Percentiles rank a stretch among this genome's conserved stretches.
Conservation (phyloP, 805 yeast species). For the Suhomyces emberorum region DNA sequence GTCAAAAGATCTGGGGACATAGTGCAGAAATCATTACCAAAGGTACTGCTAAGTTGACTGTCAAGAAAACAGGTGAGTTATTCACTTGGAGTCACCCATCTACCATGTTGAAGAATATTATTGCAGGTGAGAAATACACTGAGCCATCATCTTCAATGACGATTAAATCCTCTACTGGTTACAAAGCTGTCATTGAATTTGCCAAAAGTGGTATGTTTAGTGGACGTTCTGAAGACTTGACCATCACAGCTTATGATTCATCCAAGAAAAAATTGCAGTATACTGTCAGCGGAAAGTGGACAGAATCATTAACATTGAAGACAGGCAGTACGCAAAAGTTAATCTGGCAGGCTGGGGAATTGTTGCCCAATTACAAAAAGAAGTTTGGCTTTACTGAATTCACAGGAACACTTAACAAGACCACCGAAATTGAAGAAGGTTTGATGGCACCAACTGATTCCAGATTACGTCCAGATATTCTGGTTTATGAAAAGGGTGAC, state of each 20-base stretch:
- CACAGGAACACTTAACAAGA: constrained; percentile 77
- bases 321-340: constrained; percentile 38
- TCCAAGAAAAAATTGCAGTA: constrained; percentile 37
- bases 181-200: constrained; percentile 67
- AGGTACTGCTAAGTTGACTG: constrained; percentile 61
- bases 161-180: constrained; percentile 65
- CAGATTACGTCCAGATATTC: constrained; percentile 83
- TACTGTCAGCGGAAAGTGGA: constrained; percentile 78
- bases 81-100: constrained; percentile 83
- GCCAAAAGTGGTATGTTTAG: constrained; percentile 83
- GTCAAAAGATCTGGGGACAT: constrained; percentile 94
- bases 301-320: constrained; percentile 53
- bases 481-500: constrained; percentile 64
- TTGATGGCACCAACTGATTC: constrained; percentile 82
- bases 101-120: constrained; percentile 75
- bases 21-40: constrained; percentile 76
- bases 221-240: constrained; percentile 68
- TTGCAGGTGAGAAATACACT: constrained; percentile 92
- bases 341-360: constrained; percentile 70
- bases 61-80: constrained; percentile 62
- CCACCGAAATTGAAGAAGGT: constrained; percentile 66
- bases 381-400: constrained; percentile 86
- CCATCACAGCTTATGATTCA: constrained; percentile 41
- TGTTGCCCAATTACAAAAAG: constrained; percentile 53
- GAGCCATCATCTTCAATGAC: constrained; percentile 77